Evolutionary conservation across 176 grass and related monocot genomes (phyloP).

Genomic region (Pontederia crassipes): DNA sequence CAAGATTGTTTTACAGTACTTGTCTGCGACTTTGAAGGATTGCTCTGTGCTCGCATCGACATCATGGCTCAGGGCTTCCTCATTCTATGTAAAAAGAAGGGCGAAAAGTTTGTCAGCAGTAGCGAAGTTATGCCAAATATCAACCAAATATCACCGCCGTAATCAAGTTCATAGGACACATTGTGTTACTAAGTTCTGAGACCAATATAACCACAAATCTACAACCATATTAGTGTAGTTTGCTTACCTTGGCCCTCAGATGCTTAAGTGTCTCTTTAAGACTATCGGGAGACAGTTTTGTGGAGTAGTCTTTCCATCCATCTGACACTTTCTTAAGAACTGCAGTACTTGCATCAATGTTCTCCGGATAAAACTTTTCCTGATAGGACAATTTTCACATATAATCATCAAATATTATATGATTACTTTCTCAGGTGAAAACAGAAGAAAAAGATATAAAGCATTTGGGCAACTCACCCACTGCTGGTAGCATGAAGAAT

Average conservation of each 20-base stretch:
- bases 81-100: slow-evolving; percentile 40
- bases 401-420: slow-evolving; percentile 20
- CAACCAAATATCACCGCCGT: neutral
- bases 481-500: slow-evolving; percentile 58
- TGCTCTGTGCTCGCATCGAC: slow-evolving; percentile 30
- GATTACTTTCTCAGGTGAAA: neutral
- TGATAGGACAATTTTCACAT: slow-evolving; percentile 2
- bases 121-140: neutral
- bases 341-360: slow-evolving; percentile 54
- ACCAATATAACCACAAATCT: neutral
- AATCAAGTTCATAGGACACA: neutral
- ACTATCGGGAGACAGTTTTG: slow-evolving; percentile 58
- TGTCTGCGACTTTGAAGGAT: slow-evolving; percentile 68
- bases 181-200: slow-evolving; percentile 1
- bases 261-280: slow-evolving; percentile 54
- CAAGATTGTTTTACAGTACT: slow-evolving; percentile 70
- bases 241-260: slow-evolving; percentile 58
- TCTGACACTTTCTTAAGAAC: slow-evolving; percentile 41
- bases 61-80: slow-evolving; percentile 36
- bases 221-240: neutral
- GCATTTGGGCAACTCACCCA: slow-evolving; percentile 39
- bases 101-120: neutral
- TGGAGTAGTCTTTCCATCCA: slow-evolving; percentile 60
- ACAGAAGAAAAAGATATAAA: slow-evolving; percentile 7
- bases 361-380: slow-evolving; percentile 49